Base-by-base conservation (phyloP, 441 rosid species). In the Oxalis stricta region DNA sequence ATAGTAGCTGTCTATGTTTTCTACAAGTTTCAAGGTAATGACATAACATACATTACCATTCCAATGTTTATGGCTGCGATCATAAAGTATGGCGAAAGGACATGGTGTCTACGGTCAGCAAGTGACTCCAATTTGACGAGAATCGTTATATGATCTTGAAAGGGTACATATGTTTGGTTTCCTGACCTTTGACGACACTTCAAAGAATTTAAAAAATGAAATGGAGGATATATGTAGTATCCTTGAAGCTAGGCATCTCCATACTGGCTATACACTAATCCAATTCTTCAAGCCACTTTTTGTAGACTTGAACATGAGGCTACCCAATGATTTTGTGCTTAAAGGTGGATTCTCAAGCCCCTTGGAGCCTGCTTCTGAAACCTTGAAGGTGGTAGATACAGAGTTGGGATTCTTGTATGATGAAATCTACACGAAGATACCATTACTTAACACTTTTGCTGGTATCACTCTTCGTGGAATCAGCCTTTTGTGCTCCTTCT, bases 391-490 rank as follows among this genome's bases (percentile, higher is more conserved):
- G 22, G 12, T 54, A 26, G 38, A 44, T 21, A 18, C 28, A 4
- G 52, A 54, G 23, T 34, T 54, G 16, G 23, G 20, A 14, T 54
- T 54, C 29, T 34, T 54, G 29, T 54, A 45, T 2, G 52, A 54
- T 17, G 7, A 18, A 2, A 26, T 54, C 29, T 46, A 45, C 15
- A 54, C 46, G 1, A 54, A 54, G 37, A 26, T 5, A 7, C 9
- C 23, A 4, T 38, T 32, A 7, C 32, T 30, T 26, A 6, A 13
- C 31, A 18, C 29, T 31, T 8, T 2, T 4, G 5, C 15, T 5
- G 45, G 59, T 11, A 8, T n/a, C 10, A 0, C 46, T 3, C n/a
- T 20, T 15, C 52, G 59, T 2, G 18, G 12, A 13, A 22, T 2
- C 28, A 10, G 10, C 24, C 19, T 34, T 28, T 3, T 9, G 7